Evolutionary conservation across 1,284 basidiomycete species (phyloP), one percentile per base, ranked within the genome.

Genomic region (Thecaphora thlaspeos): DNA sequence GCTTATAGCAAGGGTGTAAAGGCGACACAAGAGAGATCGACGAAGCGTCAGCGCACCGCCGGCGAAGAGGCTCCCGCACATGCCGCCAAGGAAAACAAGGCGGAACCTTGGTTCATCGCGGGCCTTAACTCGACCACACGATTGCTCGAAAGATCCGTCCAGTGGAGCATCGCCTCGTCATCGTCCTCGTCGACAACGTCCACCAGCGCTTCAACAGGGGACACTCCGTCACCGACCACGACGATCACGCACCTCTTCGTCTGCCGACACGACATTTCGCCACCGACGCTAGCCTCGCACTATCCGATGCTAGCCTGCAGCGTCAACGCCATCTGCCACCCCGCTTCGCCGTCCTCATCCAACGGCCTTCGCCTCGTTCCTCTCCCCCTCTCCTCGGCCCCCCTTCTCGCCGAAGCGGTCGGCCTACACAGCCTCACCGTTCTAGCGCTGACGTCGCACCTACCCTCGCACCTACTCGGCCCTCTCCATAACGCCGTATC

Each of bases 291-390:
- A 8, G 36, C 60, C 19, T 39, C 65, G 1, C 65, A 68, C 22
- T 48, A 64, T 4, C 65, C 65, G 4, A 58, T 68, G 61, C 41
- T 68, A 9, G 41, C 57, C 34, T 44, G 48, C 12, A 48, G 57
- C 1, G 21, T 49, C 2, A 68, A 68, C 21, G 65, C 65, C 2
- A 54, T 58, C 14, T 38, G 49, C 24, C 37, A 46, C 19, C 50
- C 53, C 10, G 21, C 15, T 28, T 14, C 28, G 12, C 7, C 5
- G 2, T 12, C 9, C 3, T 17, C 15, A 2, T 12, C 14, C 2
- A 2, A 17, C 9, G 42, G 43, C 0, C 32, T 58, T 0, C 12
- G 47, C 2, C 61, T 68, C 24, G 50, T 68, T 15, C 46, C 65
- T n/a, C 47, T 68, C 0, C 65, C 65, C 2, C 18, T 41, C 0